A percentile compares a stretch with the other conserved stretches of the same genome.
Conservation (phyloP, 2,329 filamentous ascomycete species). For the Chaetomium sp. region DNA sequence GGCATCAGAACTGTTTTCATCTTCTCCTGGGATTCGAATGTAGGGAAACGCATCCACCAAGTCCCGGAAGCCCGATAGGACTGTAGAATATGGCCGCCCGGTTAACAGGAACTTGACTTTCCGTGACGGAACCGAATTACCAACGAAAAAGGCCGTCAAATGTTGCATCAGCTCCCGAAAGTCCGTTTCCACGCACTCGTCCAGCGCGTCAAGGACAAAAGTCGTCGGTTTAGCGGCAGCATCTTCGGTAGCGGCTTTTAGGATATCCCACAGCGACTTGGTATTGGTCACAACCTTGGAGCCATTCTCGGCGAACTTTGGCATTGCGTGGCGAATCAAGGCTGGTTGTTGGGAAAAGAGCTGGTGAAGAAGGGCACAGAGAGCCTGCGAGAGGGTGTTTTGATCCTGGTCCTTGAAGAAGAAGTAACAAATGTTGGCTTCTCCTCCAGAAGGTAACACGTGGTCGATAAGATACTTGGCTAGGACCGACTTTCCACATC, state of each 20-base stretch:
- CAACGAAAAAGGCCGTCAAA: no score
- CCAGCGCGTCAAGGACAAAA: constrained; percentile 46
- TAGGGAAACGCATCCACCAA: constrained; percentile 34
- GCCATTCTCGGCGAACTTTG: constrained; percentile 19
- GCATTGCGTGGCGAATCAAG: constrained; percentile 41
- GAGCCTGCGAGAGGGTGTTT: constrained; percentile 40
- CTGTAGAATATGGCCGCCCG: not conserved
- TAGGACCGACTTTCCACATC: constrained; percentile 38
- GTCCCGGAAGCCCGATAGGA: not conserved
- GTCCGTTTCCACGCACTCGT: constrained; percentile 40
- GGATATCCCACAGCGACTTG: constrained; percentile 41
- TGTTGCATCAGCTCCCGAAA: not conserved
- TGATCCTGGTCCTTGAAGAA: constrained; percentile 48
- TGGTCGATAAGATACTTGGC: constrained; percentile 38
- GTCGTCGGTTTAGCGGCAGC: constrained; percentile 37
- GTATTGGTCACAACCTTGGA: constrained; percentile 31
- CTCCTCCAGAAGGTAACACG: constrained; percentile 26
- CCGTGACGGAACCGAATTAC: not conserved
- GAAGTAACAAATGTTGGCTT: constrained; percentile 44
- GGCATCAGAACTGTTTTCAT: constrained; percentile 40
- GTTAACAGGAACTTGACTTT: not conserved
- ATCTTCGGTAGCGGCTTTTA: constrained; percentile 37
- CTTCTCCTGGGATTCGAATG: constrained; percentile 43
- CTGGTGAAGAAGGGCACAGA: constrained; percentile 47
- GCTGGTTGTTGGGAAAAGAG: constrained; percentile 39